These are phyloP conservation scores for Aspergillus neoniger DNA, from an alignment of 2,329 filamentous ascomycete species.

Conservation along the genomic window DNA sequence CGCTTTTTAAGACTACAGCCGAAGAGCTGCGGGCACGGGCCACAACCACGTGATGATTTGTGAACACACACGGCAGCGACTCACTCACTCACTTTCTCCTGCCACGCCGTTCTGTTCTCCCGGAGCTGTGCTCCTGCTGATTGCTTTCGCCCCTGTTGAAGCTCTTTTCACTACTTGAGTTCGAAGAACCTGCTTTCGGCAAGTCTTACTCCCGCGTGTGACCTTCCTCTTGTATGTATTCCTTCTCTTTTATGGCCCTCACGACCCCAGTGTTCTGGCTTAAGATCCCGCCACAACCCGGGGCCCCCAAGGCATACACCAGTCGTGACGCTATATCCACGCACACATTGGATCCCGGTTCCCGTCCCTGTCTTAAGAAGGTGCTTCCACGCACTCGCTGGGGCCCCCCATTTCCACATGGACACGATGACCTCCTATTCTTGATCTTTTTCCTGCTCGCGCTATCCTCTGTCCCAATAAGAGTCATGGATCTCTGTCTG, in stretches of 20 bases:
- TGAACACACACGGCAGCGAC: not conserved
- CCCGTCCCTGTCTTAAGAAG: conserved; percentile 20
- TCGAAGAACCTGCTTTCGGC: not conserved
- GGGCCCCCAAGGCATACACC: conserved; percentile 17
- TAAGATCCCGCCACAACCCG: conserved; percentile 6
- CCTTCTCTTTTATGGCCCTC: not conserved
- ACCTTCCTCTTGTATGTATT: conserved; percentile 1
- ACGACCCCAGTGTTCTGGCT: not conserved
- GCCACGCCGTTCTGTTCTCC: not conserved
- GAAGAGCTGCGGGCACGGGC: not conserved
- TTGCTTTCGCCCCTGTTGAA: not conserved
- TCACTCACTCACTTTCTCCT: not conserved
- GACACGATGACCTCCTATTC: not conserved
- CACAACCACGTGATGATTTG: not conserved
- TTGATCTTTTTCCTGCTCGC: not conserved
- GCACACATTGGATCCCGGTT: conserved; percentile 32
- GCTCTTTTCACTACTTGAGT: too few relatives aligned
- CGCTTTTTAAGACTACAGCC: too few relatives aligned
- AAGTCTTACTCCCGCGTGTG: not conserved
- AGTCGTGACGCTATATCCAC: conserved; percentile 37
- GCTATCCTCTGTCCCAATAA: conserved; percentile 2
- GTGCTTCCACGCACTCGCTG: conserved; percentile 46
- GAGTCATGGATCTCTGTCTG: not conserved
- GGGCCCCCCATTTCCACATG: conserved; percentile 12
- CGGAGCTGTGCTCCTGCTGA: not conserved